Percentiles rank a stretch among this genome's conserved stretches.
Evolutionary conservation across 805 yeast species (phyloP).

Genomic region (Metschnikowia lochheadii): DNA sequence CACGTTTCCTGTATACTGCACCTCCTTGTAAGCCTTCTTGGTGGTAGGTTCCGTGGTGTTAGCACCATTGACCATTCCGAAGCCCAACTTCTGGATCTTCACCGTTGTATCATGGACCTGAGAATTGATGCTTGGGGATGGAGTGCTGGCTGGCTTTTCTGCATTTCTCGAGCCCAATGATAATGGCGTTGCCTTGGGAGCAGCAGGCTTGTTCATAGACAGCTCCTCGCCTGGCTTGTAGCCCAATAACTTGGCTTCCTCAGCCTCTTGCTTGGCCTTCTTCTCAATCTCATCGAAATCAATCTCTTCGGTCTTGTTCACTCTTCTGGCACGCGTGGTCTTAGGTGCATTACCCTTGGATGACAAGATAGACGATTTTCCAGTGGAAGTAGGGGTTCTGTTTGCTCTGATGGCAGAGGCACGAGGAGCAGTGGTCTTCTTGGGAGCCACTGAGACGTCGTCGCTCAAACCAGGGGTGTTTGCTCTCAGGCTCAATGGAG

Average conservation of each 20-base stretch:
- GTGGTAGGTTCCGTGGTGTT: constrained; percentile 45
- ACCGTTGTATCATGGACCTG: constrained; percentile 54
- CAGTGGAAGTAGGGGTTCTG: constrained; percentile 24
- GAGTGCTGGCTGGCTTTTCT: background rate
- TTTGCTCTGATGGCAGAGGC: constrained; percentile 26
- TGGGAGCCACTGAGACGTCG: constrained; percentile 20
- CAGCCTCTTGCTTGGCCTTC: constrained; percentile 80
- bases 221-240: constrained; percentile 39
- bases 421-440: constrained; percentile 19
- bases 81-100: constrained; percentile 77
- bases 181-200: constrained; percentile 5
- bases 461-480: constrained; percentile 42
- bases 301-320: constrained; percentile 47
- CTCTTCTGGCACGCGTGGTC: constrained; percentile 50
- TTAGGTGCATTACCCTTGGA: constrained; percentile 52
- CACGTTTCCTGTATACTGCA: constrained; percentile 70
- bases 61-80: constrained; percentile 76
- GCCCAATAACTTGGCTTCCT: constrained; percentile 55
- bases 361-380: constrained; percentile 37
- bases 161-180: constrained; percentile 9
- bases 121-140: constrained; percentile 9
- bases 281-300: constrained; percentile 63
- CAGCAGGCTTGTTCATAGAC: constrained; percentile 3
- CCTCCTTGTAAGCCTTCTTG: constrained; percentile 46
- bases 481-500: constrained; percentile 46